Evolutionary conservation across 768 basidiomycete species (phyloP), one percentile per base, ranked within the genome.

Genomic region (Russula griseocarnosa): DNA sequence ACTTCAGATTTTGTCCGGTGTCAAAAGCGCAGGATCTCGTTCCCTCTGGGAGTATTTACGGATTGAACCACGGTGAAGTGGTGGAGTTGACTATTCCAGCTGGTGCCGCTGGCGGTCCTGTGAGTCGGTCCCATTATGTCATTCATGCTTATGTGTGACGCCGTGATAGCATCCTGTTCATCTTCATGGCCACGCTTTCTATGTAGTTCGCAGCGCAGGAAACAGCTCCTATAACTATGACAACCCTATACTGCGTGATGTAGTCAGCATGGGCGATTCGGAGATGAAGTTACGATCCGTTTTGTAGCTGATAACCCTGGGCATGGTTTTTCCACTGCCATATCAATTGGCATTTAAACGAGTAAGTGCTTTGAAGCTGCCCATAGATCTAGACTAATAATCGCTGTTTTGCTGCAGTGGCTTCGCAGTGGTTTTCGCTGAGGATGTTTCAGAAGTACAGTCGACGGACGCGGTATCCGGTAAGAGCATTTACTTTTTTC

Each of bases 221-320:
- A 34, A 53, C 52, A 16, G 26, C 2, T 9, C 30, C 30, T 30
- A 30, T 30, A 30, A 30, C 30, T 30, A 30, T 30, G 30, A 30
- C 30, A 30, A 30, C 30, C 30, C 30, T 30, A 30, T 30, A 30
- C 30, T 30, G 30, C 30, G 30, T 30, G 52, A 53, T 20, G 52
- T 53, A 20, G 52, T 53, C 26, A 53, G 20, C n/a, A 53, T 53
- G 13, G 52, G 52, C 18, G 6, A 2, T 5, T 7, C 32, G 11
- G n/a, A 14, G 52, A 53, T 22, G n/a, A 53, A 2, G 52, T 53
- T n/a, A 53, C 52, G 6, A 53, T 53, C n/a, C 52, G 52, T 16
- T 53, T 53, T 50, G 28, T 62, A 0, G 70, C 32, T 1, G 32
- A 53, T 32, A 53, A 53, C n/a, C 52, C 52, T 22, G 52, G 52